These are phyloP conservation scores for Phytophthora aleatoria DNA, from an alignment of 352 stramenopile species.

Conservation along the genomic window DNA sequence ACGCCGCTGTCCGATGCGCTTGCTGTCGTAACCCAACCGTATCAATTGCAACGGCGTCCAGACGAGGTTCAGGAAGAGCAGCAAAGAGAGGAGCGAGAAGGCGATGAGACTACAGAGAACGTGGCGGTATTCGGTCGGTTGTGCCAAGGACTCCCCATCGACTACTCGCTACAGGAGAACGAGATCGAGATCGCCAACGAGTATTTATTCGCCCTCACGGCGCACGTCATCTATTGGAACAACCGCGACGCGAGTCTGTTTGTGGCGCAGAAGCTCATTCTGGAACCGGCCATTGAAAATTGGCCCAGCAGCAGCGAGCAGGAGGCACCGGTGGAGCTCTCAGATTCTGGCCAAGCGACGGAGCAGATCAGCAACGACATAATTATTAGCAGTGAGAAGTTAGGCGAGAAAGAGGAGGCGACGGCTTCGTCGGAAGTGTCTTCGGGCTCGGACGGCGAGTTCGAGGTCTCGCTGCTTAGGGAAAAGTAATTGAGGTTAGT, in stretches of 20 bases:
- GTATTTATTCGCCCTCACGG: conserved; percentile 92
- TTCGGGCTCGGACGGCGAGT: conserved; percentile 31
- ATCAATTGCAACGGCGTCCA: conserved; percentile 23
- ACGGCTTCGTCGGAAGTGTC: conserved; percentile 47
- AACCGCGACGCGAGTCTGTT: conserved; percentile 93
- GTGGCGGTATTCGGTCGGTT: conserved; percentile 61
- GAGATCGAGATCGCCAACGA: conserved; percentile 95
- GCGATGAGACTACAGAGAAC: conserved; percentile 48
- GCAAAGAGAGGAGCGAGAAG: conserved; percentile 34
- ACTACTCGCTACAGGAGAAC: conserved; percentile 93
- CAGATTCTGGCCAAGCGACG: not conserved
- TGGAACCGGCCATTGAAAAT: conserved; percentile 61
- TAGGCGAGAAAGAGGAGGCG: conserved; percentile 39
- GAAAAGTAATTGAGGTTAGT: conserved; percentile 4
- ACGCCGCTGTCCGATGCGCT: conserved; percentile 40
- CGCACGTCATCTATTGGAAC: conserved; percentile 93
- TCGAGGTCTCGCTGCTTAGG: conserved; percentile 18
- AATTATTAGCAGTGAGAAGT: conserved; percentile 15
- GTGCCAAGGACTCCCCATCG: conserved; percentile 74
- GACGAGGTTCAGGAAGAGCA: conserved; percentile 28
- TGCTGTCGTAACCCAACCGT: conserved; percentile 31
- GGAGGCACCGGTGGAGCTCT: conserved; percentile 5
- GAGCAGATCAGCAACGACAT: conserved; percentile 14
- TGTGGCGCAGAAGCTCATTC: conserved; percentile 87
- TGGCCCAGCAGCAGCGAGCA: conserved; percentile 17